A percentile compares a stretch with the other conserved stretches of the same genome.
phyloP scores from a whole-genome alignment of 2,329 filamentous ascomycete species.

The Xylariomycetidae sp. region DNA sequence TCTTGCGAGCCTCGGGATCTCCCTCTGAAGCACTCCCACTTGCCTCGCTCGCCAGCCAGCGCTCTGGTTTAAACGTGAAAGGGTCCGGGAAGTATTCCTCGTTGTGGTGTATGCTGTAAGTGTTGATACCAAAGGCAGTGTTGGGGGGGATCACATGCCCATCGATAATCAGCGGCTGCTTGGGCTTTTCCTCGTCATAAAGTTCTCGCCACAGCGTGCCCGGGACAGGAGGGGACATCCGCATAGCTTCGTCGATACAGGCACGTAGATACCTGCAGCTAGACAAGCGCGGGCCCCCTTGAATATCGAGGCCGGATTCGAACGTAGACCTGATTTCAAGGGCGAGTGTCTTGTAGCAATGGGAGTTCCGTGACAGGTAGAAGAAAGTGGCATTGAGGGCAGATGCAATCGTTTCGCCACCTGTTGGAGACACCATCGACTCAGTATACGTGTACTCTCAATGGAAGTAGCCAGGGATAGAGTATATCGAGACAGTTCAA shows the following conservation, averaged over 20 bases:
- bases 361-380: background rate
- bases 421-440: no score
- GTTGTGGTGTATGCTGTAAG: background rate
- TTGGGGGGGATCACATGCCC: background rate
- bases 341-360: background rate
- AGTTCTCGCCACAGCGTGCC: background rate
- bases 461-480: no score
- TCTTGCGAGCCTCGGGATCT: background rate
- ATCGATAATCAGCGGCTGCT: background rate
- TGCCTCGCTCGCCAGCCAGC: background rate
- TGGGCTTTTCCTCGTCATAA: background rate
- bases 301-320: background rate
- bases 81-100: background rate
- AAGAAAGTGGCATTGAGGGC: background rate
- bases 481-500: no score
- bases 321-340: background rate
- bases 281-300: background rate
- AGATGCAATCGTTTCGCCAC: background rate
- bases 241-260: background rate
- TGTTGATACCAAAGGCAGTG: background rate
- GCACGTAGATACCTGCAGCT: background rate
- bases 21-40: constrained; percentile 1
- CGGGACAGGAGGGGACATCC: background rate
- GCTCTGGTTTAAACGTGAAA: background rate
- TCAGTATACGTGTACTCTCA: no score